Evolutionary conservation across 352 stramenopile species (phyloP).

Genomic region (Globisporangium orthogonon): DNA sequence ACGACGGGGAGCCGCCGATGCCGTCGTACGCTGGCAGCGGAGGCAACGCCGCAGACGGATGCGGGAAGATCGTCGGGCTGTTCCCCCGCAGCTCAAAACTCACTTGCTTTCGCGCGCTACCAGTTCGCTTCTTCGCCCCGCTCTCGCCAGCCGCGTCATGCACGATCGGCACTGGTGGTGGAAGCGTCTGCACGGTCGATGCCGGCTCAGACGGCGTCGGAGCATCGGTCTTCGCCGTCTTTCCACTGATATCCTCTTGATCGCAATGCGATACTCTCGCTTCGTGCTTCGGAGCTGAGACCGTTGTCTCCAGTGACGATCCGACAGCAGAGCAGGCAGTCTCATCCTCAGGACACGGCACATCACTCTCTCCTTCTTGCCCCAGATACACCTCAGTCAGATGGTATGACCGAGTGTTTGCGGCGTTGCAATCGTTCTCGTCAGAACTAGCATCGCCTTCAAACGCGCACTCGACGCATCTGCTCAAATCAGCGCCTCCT

Average conservation of each 20-base stretch:
- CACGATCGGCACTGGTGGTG: conserved; percentile 1
- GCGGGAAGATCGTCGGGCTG: conserved; percentile 13
- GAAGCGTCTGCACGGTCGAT: neutral
- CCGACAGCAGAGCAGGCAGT: neutral
- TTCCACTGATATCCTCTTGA: neutral
- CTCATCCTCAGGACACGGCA: neutral
- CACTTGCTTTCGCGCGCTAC: conserved; percentile 13
- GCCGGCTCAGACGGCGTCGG: neutral
- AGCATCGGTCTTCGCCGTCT: neutral
- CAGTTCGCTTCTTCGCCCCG: neutral
- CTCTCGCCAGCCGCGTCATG: neutral
- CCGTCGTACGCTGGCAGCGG: conserved; percentile 77
- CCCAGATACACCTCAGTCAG: neutral
- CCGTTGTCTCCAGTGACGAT: no score
- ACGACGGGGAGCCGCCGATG: conserved; percentile 70
- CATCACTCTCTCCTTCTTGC: neutral
- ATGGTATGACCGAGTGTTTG: neutral
- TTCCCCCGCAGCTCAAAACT: conserved; percentile 13
- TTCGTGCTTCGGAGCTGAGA: neutral
- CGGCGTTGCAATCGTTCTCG: neutral
- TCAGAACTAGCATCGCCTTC: neutral
- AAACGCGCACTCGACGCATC: neutral
- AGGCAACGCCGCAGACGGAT: conserved; percentile 33
- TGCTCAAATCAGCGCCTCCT: neutral
- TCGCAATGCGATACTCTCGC: neutral